A percentile compares a stretch with the other conserved stretches of the same genome.
Evolutionary conservation across 1,284 basidiomycete genomes (phyloP).

Genomic region (Cutaneotrichosporon arboriforme): DNA sequence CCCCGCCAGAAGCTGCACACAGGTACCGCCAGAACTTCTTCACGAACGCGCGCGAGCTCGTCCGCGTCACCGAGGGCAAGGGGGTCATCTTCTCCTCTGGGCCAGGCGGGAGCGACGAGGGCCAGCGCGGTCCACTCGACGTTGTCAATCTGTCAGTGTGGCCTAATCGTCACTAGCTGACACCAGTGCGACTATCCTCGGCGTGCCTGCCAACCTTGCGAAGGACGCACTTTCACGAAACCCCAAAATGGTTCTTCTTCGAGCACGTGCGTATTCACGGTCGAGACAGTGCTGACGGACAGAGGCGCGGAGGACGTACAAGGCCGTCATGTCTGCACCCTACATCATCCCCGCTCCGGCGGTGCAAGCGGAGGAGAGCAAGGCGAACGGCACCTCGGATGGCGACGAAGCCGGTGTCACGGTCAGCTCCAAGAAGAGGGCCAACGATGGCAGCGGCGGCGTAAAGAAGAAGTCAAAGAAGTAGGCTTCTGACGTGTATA

Average conservation of each 20-base stretch:
- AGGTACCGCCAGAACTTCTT: slow-evolving; percentile 45
- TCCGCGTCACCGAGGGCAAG: slow-evolving; percentile 44
- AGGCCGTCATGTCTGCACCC: slow-evolving; percentile 41
- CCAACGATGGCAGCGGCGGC: neutral
- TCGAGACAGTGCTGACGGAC: neutral
- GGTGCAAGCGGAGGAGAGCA: neutral
- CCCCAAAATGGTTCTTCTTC: slow-evolving; percentile 40
- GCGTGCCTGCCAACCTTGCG: slow-evolving; percentile 47
- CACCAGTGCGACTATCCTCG: slow-evolving; percentile 39
- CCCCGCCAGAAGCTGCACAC: slow-evolving; percentile 25
- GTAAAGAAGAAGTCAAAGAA: slow-evolving; percentile 15
- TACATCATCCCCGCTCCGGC: slow-evolving; percentile 27
- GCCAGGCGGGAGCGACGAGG: slow-evolving; percentile 27
- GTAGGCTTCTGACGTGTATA: slow-evolving; percentile 1
- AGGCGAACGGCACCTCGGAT: neutral
- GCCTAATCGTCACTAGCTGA: neutral
- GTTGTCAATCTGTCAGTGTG: slow-evolving; percentile 43
- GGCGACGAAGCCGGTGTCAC: neutral
- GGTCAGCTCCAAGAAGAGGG: neutral
- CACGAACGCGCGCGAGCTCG: slow-evolving; percentile 44
- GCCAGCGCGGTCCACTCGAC: slow-evolving; percentile 40
- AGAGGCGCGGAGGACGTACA: slow-evolving; percentile 45
- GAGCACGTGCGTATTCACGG: slow-evolving; percentile 35
- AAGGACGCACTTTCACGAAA: slow-evolving; percentile 41
- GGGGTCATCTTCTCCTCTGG: slow-evolving; percentile 46